Evolutionary conservation across 345 rosid species (phyloP).

Genomic region (Hibiscus trionum): DNA sequence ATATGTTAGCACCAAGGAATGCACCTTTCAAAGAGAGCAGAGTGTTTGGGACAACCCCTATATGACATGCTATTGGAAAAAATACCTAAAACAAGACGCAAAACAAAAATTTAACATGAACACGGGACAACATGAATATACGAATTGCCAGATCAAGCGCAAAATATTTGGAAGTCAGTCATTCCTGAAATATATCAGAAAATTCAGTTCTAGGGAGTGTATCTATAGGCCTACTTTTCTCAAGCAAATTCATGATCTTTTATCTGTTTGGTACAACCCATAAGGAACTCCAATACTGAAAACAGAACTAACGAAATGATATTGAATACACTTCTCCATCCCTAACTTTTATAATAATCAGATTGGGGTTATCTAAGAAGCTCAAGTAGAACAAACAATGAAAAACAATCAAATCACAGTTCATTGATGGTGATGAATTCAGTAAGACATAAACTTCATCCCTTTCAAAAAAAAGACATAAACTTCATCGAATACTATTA

Average conservation of each 20-base stretch:
- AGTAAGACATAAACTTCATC: not conserved
- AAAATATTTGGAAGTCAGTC: not conserved
- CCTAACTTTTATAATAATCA: not conserved
- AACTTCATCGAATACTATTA: not conserved
- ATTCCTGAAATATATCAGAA: not conserved
- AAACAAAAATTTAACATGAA: too few relatives aligned
- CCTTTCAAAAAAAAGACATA: too few relatives aligned
- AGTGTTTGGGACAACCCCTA: not conserved
- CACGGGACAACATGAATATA: too few relatives aligned
- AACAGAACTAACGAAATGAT: not conserved
- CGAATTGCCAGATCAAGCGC: too few relatives aligned
- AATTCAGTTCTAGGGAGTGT: not conserved
- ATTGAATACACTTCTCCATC: not conserved
- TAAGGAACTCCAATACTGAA: not conserved
- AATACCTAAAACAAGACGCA: too few relatives aligned
- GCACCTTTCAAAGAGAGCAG: not conserved
- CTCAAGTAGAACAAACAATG: not conserved
- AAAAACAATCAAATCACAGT: not conserved
- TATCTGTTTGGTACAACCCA: too few relatives aligned
- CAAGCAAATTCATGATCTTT: not conserved
- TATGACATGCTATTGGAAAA: not conserved
- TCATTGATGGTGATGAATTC: not conserved
- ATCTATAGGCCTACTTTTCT: not conserved
- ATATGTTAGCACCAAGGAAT: not conserved
- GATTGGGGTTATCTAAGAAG: not conserved